phyloP scores from a whole-genome alignment of 108 stramenopile genomes.

The Cyclotella kingstonii region DNA sequence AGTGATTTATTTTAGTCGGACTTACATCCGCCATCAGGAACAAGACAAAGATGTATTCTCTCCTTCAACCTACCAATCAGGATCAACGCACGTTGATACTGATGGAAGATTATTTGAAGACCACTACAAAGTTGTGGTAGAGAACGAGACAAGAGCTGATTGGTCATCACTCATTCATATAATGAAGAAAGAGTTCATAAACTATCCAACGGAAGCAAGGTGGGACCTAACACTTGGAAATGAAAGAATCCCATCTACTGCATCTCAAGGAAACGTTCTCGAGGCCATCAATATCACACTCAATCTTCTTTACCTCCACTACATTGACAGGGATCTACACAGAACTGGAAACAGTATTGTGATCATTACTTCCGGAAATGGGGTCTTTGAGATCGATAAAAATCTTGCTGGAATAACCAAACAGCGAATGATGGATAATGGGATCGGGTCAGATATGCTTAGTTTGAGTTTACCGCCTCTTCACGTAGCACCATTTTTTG shows the following conservation, averaged over 20 bases:
- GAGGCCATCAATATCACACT: slow-evolving; percentile 98
- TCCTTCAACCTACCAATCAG: not conserved
- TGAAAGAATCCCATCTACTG: slow-evolving; percentile 68
- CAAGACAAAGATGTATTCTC: slow-evolving; percentile 7
- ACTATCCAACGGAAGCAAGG: slow-evolving; percentile 76
- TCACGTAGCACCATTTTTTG: slow-evolving; percentile 96
- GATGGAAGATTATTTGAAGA: slow-evolving; percentile 84
- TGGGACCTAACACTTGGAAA: slow-evolving; percentile 69
- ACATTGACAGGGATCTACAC: slow-evolving; percentile 91
- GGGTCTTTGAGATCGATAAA: slow-evolving; percentile 92
- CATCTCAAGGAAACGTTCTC: slow-evolving; percentile 93
- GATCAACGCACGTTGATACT: slow-evolving; percentile 47
- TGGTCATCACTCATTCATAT: slow-evolving; percentile 72
- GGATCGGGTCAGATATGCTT: slow-evolving; percentile 98
- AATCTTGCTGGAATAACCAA: slow-evolving; percentile 92
- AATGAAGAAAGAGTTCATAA: slow-evolving; percentile 87
- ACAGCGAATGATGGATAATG: slow-evolving; percentile 99
- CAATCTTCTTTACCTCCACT: slow-evolving; percentile 95
- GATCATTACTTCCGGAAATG: slow-evolving; percentile 91
- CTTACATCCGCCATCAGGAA: slow-evolving; percentile 48
- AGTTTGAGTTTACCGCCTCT: slow-evolving; percentile 92
- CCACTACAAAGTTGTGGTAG: slow-evolving; percentile 88
- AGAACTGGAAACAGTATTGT: slow-evolving; percentile 95
- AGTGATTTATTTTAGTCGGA: slow-evolving; percentile 92
- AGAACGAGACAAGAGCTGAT: slow-evolving; percentile 86